Conservation (phyloP, 352 stramenopile species). For the Pythium aristosporum region DNA sequence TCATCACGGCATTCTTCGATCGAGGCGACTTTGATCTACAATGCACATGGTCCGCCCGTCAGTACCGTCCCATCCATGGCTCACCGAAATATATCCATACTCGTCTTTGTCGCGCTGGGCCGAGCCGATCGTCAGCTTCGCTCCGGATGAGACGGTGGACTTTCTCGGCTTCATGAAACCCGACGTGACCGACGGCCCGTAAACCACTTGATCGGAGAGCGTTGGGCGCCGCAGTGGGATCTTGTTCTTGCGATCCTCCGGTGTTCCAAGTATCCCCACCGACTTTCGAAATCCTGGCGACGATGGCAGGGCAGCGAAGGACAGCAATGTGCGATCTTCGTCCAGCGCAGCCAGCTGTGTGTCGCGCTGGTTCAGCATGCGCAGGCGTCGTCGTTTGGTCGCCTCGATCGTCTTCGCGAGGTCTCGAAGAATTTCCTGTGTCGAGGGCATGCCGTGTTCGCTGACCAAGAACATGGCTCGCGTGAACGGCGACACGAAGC, state of each 20-base stretch:
- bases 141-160: conserved; percentile 17
- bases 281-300: neutral
- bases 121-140: neutral
- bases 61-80: neutral
- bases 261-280: neutral
- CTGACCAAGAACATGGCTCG: conserved; percentile 22
- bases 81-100: conserved; percentile 9
- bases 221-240: conserved; percentile 51
- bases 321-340: conserved; percentile 6
- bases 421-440: conserved; percentile 24
- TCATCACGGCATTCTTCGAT: conserved; percentile 10
- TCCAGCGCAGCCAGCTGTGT: neutral
- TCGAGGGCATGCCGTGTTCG: conserved; percentile 19
- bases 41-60: neutral
- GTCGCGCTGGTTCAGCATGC: conserved; percentile 13
- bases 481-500: conserved; percentile 24
- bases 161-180: conserved; percentile 34
- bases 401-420: conserved; percentile 19
- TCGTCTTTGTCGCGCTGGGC: conserved; percentile 14
- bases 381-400: conserved; percentile 21
- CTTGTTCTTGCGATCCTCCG: conserved; percentile 53
- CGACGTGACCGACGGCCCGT: conserved; percentile 57
- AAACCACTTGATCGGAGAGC: conserved; percentile 63
- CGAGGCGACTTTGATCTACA: conserved; percentile 7
- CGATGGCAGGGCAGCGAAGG: neutral